A percentile compares a stretch with the other conserved stretches of the same genome.
Evolutionary conservation across 169 alveolate genomes (phyloP).

Genomic region (Plasmodium gonderi): DNA sequence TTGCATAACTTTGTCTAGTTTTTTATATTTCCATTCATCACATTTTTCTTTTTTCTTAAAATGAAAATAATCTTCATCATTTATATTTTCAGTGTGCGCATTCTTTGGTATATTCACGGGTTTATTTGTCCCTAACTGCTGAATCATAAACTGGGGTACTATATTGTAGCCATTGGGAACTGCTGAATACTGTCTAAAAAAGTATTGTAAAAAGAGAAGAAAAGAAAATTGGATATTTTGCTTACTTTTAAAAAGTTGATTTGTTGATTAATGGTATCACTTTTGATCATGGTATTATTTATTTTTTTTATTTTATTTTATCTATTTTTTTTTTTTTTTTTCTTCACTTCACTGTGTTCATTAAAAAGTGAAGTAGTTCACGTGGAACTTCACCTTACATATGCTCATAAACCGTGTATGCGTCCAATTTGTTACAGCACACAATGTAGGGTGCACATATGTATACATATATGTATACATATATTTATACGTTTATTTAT

Average conservation of each 20-base stretch:
- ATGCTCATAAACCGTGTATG: too few species aligned
- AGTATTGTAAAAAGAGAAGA: background rate
- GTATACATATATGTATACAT: background rate
- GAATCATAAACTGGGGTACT: constrained; percentile 2
- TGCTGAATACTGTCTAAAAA: constrained; percentile 13
- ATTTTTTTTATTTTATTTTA: background rate
- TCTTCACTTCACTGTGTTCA: background rate
- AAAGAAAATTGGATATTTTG: background rate
- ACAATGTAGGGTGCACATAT: background rate
- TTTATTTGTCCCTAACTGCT: background rate
- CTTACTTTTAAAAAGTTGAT: background rate
- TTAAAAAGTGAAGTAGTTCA: background rate
- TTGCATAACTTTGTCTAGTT: background rate
- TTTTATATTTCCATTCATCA: background rate
- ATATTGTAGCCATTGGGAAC: constrained; percentile 3
- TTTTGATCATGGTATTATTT: background rate
- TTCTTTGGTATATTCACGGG: background rate
- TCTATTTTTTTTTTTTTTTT: background rate
- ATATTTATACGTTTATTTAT: background rate
- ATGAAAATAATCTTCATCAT: background rate
- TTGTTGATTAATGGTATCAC: background rate
- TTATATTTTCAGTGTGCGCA: background rate
- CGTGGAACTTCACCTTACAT: too few species aligned
- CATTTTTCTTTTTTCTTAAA: background rate
- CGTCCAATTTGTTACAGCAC: too few species aligned